A percentile compares a stretch with the other conserved stretches of the same genome.
Evolutionary conservation across 176 grass and related monocot species (phyloP).

Genomic region (Puya raimondii): DNA sequence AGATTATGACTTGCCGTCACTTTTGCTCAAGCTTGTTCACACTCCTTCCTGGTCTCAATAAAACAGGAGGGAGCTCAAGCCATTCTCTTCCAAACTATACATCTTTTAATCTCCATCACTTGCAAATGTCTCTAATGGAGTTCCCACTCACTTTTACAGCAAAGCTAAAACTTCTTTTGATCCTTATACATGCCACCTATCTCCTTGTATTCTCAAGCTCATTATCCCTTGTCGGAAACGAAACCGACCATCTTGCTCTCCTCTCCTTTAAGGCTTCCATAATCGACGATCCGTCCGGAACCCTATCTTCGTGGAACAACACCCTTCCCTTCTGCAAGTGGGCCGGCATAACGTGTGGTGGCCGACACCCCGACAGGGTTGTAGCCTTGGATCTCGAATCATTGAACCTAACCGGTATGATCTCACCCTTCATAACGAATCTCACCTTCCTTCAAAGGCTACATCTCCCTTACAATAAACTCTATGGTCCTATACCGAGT

Average conservation of each 20-base stretch:
- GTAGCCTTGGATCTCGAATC: conserved; percentile 1
- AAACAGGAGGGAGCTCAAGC: background rate
- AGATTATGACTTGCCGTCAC: background rate
- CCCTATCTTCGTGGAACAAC: conserved; percentile 31
- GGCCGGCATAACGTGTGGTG: conserved; percentile 21
- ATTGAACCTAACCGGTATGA: background rate
- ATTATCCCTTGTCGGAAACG: background rate
- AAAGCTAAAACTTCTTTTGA: background rate
- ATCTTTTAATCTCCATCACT: background rate
- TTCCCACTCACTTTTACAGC: background rate
- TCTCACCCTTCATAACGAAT: conserved; percentile 37
- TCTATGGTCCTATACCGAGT: conserved; percentile 13
- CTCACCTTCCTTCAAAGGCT: conserved; percentile 23
- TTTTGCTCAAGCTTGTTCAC: background rate
- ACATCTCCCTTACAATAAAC: conserved; percentile 8
- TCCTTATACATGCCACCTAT: background rate
- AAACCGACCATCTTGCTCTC: conserved; percentile 17
- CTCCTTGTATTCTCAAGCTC: background rate
- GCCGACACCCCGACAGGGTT: conserved; percentile 25
- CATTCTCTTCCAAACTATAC: background rate
- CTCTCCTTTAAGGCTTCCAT: conserved; percentile 31
- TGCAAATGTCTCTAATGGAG: background rate
- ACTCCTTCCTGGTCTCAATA: background rate
- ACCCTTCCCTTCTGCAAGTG: conserved; percentile 23
- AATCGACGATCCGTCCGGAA: background rate